phyloP scores from a whole-genome alignment of 2,329 filamentous ascomycete genomes.

The Anthostomella pinea region DNA sequence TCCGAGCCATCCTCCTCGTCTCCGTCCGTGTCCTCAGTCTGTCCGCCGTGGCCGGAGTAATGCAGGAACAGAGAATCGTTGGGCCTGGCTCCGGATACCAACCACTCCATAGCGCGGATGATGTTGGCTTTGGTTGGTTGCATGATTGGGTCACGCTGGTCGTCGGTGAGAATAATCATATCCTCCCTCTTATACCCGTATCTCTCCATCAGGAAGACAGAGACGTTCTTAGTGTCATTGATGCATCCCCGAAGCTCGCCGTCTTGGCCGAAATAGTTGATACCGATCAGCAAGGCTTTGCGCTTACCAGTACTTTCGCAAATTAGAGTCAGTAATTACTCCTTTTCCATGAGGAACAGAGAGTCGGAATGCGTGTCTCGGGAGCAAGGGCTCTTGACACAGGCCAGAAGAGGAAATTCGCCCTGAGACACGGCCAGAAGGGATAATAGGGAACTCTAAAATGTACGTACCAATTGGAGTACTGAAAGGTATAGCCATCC shows the following conservation, averaged over 20 bases:
- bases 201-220: slow-evolving; percentile 63
- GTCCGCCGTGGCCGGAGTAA: slow-evolving; percentile 64
- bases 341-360: too few relatives aligned
- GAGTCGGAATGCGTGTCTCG: too few relatives aligned
- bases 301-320: slow-evolving; percentile 66
- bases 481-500: slow-evolving; percentile 68
- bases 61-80: slow-evolving; percentile 75
- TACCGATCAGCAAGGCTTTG: slow-evolving; percentile 74
- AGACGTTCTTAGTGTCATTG: slow-evolving; percentile 78
- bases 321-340: too few relatives aligned
- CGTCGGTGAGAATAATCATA: slow-evolving; percentile 76
- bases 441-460: too few relatives aligned
- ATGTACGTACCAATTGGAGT: slow-evolving; percentile 76
- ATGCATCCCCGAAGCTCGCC: slow-evolving; percentile 74
- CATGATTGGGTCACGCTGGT: slow-evolving; percentile 67
- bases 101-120: slow-evolving; percentile 71
- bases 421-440: too few relatives aligned
- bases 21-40: slow-evolving; percentile 74
- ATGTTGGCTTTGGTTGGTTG: slow-evolving; percentile 76
- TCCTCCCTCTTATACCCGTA: slow-evolving; percentile 74
- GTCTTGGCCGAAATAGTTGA: slow-evolving; percentile 75
- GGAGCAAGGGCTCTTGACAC: too few relatives aligned
- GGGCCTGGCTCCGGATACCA: slow-evolving; percentile 66
- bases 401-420: too few relatives aligned
- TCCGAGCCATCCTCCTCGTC: slow-evolving; percentile 81